Conservation (phyloP, 306 rosid species). For the Quercus cerris region DNA sequence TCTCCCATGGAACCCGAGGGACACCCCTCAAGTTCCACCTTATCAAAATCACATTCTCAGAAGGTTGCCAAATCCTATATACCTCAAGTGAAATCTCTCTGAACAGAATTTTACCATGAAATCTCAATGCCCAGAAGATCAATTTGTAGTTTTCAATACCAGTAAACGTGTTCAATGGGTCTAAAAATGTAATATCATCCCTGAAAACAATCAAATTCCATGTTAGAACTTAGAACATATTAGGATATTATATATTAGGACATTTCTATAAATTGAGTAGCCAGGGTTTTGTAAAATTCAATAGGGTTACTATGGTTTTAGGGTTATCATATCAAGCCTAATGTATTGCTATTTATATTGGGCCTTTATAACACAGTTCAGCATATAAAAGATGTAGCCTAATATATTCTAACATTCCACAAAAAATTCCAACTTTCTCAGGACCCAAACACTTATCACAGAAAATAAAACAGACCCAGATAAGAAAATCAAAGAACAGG, state of each 20-base stretch:
- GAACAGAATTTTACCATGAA: slow-evolving; percentile 79
- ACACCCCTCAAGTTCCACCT: slow-evolving; percentile 90
- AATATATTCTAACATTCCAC: too few relatives aligned
- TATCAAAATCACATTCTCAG: slow-evolving; percentile 78
- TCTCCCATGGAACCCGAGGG: slow-evolving; percentile 95
- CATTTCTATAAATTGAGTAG: too few relatives aligned
- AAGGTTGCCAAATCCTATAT: slow-evolving; percentile 88
- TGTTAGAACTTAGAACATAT: too few relatives aligned
- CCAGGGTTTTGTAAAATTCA: too few relatives aligned
- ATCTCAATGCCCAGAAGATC: slow-evolving; percentile 92
- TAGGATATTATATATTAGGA: too few relatives aligned
- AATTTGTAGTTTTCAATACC: slow-evolving; percentile 87
- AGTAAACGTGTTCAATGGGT: slow-evolving; percentile 78
- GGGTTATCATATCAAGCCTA: too few relatives aligned
- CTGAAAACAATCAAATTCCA: slow-evolving; percentile 45
- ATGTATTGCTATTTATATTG: too few relatives aligned
- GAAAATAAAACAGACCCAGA: slow-evolving; percentile 7
- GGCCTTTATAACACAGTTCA: too few relatives aligned
- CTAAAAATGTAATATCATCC: slow-evolving; percentile 80
- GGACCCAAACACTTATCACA: not conserved
- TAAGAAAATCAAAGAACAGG: not conserved
- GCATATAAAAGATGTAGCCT: too few relatives aligned
- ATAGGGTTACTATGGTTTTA: too few relatives aligned
- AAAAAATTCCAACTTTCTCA: slow-evolving; percentile 12
- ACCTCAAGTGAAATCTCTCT: slow-evolving; percentile 81